A percentile compares a stretch with the other conserved stretches of the same genome.
Evolutionary conservation across 345 rosid genomes (phyloP).

Genomic region (Brassica cretica): DNA sequence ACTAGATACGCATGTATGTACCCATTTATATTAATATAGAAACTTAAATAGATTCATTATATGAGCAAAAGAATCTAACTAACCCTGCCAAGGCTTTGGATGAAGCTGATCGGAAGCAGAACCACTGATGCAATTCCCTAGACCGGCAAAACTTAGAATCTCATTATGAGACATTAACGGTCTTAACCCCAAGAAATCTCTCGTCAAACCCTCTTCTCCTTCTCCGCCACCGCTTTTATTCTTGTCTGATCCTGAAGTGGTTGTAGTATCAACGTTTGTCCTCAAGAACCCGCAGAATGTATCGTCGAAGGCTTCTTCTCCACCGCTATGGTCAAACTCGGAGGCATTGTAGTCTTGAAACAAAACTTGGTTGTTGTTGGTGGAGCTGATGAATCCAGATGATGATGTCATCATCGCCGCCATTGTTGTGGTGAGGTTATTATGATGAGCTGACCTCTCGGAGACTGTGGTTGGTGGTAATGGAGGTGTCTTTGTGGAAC

Average conservation of each 20-base stretch:
- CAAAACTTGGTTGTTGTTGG: constrained; percentile 35
- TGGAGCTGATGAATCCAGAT: constrained; percentile 20
- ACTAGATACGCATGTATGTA: constrained; percentile 2
- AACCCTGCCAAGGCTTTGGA: constrained; percentile 66
- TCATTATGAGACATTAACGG: constrained; percentile 65
- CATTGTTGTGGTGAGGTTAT: constrained; percentile 38
- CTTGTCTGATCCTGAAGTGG: constrained; percentile 23
- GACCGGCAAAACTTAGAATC: constrained; percentile 66
- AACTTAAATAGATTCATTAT: constrained; percentile 7
- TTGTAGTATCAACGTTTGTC: constrained; percentile 28
- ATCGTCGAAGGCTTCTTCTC: constrained; percentile 45
- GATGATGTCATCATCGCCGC: constrained; percentile 40
- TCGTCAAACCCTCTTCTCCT: constrained; percentile 60
- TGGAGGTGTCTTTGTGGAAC: constrained; percentile 51
- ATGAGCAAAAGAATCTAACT: constrained; percentile 31
- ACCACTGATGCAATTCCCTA: constrained; percentile 56
- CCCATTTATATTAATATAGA: constrained; percentile 6
- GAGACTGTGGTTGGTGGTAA: constrained; percentile 39
- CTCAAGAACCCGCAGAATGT: constrained; percentile 51
- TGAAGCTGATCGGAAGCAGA: constrained; percentile 52
- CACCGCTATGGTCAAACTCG: constrained; percentile 40
- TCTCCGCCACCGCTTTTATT: constrained; percentile 34
- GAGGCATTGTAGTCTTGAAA: constrained; percentile 51
- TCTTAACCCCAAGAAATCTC: constrained; percentile 85
- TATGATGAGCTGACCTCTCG: constrained; percentile 34